Percentiles rank a stretch among this genome's conserved stretches.
These are phyloP conservation scores for Lodderomyces metapsilosis DNA, from an alignment of 1,139 yeast genomes.

Conservation along the genomic window DNA sequence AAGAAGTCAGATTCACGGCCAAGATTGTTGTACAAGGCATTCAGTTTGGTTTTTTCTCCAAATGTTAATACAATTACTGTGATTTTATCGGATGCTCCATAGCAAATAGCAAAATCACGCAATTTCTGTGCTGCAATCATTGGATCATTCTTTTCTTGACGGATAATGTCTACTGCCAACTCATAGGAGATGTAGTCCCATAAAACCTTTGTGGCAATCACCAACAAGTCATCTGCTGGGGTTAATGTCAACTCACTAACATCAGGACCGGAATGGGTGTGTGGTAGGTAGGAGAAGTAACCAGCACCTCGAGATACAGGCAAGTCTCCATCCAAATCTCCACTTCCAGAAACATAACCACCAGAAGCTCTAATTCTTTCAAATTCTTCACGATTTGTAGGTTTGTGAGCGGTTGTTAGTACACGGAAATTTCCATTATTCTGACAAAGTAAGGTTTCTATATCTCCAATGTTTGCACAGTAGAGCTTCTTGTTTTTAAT, in stretches of 20 bases:
- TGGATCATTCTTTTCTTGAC: slow-evolving; percentile 80
- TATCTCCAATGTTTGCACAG: slow-evolving; percentile 90
- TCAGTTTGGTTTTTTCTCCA: slow-evolving; percentile 37
- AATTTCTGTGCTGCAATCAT: slow-evolving; percentile 91
- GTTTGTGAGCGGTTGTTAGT: slow-evolving; percentile 80
- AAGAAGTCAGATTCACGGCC: slow-evolving; percentile 43
- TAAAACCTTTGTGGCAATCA: slow-evolving; percentile 79
- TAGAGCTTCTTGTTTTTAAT: slow-evolving; percentile 68
- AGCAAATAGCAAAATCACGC: slow-evolving; percentile 91
- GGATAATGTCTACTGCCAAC: slow-evolving; percentile 85
- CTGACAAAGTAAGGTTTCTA: slow-evolving; percentile 75
- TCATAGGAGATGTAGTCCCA: slow-evolving; percentile 87
- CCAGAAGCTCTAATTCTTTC: slow-evolving; percentile 89
- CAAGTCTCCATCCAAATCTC: slow-evolving; percentile 78
- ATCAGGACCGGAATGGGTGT: slow-evolving; percentile 86
- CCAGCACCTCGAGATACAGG: slow-evolving; percentile 92
- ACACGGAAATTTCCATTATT: slow-evolving; percentile 76
- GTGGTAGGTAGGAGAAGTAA: slow-evolving; percentile 81
- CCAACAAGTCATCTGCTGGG: slow-evolving; percentile 76
- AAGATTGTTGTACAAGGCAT: slow-evolving; percentile 39
- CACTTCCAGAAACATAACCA: slow-evolving; percentile 84
- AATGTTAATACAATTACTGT: slow-evolving; percentile 81
- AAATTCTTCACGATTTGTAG: slow-evolving; percentile 76
- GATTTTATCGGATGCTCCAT: slow-evolving; percentile 83
- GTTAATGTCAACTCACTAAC: slow-evolving; percentile 61